Evolutionary conservation across 345 rosid genomes (phyloP).

Genomic region (Eucalyptus regnans): DNA sequence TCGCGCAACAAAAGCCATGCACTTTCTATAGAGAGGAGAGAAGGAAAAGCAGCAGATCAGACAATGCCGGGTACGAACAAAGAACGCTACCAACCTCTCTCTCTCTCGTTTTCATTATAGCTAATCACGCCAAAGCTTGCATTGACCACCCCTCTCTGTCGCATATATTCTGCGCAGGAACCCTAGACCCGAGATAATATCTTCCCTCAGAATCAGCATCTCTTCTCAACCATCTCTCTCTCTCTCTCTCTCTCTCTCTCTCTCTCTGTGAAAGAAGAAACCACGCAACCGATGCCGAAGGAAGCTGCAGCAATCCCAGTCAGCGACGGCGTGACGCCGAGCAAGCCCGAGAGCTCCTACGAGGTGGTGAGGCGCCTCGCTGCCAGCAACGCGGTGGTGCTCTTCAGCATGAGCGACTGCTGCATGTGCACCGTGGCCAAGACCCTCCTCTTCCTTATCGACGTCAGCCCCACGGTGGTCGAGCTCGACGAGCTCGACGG

Average conservation of each 20-base stretch:
- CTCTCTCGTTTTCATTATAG: too few relatives aligned
- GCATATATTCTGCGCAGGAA: too few relatives aligned
- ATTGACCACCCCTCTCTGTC: too few relatives aligned
- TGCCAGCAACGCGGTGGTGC: conserved; percentile 59
- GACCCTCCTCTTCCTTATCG: conserved; percentile 58
- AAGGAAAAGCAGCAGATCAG: too few relatives aligned
- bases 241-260: neutral
- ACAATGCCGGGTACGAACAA: too few relatives aligned
- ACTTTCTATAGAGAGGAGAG: too few relatives aligned
- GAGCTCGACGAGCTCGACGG: conserved; percentile 58
- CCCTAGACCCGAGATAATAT: too few relatives aligned
- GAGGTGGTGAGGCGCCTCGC: conserved; percentile 49
- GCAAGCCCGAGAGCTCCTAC: conserved; percentile 16
- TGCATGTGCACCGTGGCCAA: conserved; percentile 96
- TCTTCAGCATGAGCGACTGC: conserved; percentile 76
- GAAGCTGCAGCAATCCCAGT: neutral
- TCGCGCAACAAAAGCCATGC: too few relatives aligned
- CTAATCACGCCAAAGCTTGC: too few relatives aligned
- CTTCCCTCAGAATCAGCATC: neutral
- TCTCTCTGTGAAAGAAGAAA: neutral
- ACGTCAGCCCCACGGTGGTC: conserved; percentile 72
- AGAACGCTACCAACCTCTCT: too few relatives aligned
- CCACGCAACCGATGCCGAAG: neutral
- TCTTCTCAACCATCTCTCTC: neutral
- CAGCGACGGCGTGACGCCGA: neutral